Conservation (phyloP, 1,284 basidiomycete species). For the Violaceomyces palustris region DNA sequence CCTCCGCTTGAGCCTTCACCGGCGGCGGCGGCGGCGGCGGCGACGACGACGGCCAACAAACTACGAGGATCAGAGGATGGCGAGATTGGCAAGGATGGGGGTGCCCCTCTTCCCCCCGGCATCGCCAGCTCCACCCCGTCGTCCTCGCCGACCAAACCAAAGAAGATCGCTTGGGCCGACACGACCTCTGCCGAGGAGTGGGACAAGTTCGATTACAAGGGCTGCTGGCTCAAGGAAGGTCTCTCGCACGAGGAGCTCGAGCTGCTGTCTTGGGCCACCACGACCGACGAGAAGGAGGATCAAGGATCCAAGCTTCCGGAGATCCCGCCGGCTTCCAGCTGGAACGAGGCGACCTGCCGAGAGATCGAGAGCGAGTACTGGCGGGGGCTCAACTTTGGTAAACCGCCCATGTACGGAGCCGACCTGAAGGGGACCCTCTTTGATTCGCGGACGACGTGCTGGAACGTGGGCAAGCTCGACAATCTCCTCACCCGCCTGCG, state of each 20-base stretch:
- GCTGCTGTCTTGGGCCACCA: neutral
- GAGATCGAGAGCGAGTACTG: slow-evolving; percentile 86
- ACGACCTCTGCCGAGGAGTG: slow-evolving; percentile 38
- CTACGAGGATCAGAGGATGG: no score
- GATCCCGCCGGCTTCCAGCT: slow-evolving; percentile 14
- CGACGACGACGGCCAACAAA: no score
- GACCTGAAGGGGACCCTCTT: slow-evolving; percentile 87
- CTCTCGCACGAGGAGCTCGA: slow-evolving; percentile 19
- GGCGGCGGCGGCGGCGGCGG: no score
- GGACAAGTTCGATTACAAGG: slow-evolving; percentile 41
- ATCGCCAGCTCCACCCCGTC: no score
- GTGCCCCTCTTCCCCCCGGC: no score
- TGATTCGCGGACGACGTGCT: slow-evolving; percentile 70
- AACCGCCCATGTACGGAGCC: slow-evolving; percentile 91
- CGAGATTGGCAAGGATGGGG: no score
- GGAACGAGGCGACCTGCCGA: slow-evolving; percentile 60
- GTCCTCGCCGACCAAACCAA: slow-evolving; percentile 17
- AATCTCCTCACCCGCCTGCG: slow-evolving; percentile 79
- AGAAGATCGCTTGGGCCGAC: slow-evolving; percentile 36
- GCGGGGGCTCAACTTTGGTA: slow-evolving; percentile 81
- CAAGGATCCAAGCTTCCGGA: neutral
- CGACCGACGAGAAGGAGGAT: neutral
- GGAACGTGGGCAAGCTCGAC: slow-evolving; percentile 89
- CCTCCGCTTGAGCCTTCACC: no score
- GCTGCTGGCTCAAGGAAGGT: slow-evolving; percentile 43